A percentile compares a stretch with the other conserved stretches of the same genome.
Evolutionary conservation across 2,329 filamentous ascomycete species (phyloP).

Genomic region (Diplodia intermedia): DNA sequence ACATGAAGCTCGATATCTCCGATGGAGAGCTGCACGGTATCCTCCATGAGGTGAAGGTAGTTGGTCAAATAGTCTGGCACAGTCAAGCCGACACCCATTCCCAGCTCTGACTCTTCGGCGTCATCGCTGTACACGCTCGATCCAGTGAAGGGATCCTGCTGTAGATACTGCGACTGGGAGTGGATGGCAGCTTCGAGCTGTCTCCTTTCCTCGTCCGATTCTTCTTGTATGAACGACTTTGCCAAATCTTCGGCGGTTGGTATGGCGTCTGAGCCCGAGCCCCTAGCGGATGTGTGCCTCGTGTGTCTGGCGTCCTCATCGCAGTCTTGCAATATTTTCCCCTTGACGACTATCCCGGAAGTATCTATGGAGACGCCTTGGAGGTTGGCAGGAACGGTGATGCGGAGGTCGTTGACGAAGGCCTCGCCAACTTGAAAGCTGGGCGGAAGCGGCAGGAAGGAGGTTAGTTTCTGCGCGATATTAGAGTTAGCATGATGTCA

Average conservation of each 20-base stretch:
- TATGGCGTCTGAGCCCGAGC: conserved; percentile 50
- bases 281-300: background rate
- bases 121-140: conserved; percentile 65
- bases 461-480: conserved; percentile 74
- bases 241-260: conserved; percentile 77
- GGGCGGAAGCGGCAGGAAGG: conserved; percentile 76
- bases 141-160: conserved; percentile 47
- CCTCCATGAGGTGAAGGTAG: conserved; percentile 76
- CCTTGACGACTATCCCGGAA: conserved; percentile 76
- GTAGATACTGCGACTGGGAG: conserved; percentile 67
- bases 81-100: conserved; percentile 57
- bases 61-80: conserved; percentile 73
- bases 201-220: conserved; percentile 69
- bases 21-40: conserved; percentile 72
- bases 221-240: conserved; percentile 77
- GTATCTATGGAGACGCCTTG: conserved; percentile 84
- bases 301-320: background rate
- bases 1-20: conserved; percentile 70
- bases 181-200: conserved; percentile 73
- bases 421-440: conserved; percentile 76
- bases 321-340: conserved; percentile 32
- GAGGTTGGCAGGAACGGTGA: conserved; percentile 87
- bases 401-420: conserved; percentile 74
- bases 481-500: conserved; percentile 35
- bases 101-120: conserved; percentile 25